Base-by-base conservation (phyloP, 805 yeast species). In the Kodamaea fukazawae region DNA sequence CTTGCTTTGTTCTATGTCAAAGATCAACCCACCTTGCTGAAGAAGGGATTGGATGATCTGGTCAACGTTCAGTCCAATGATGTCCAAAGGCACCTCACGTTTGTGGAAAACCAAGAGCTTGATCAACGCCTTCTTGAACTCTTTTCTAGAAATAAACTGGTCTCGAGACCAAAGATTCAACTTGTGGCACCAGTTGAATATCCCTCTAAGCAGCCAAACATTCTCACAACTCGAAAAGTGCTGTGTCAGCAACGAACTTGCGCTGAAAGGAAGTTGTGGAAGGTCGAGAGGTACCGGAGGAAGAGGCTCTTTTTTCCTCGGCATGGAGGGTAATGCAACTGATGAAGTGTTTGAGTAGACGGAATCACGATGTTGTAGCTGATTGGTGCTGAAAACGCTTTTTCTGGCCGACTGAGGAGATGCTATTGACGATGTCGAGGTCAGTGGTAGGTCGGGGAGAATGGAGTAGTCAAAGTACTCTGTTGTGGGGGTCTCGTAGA, bases 251-350 rank as follows among this genome's bases (percentile, higher is more conserved):
- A 81, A 54, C 0, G 71, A 58, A 9, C 74, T 67, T 0, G 83
- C 71, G 3, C 76, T 58, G 45, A 80, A 81, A 2, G 84, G 84
- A 7, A 79, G 63, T 32, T 73, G 67, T 0, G 86, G 86, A 13
- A 78, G 49, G 32, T 67, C 70, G 4, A 73, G 49, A 4, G 78
- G 77, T 2, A 70, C 58, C 0, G 71, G 70, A 0, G 78, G 78
- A 8, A 71, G 52, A 3, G 40, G 50, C 8, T 51, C 57, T 14
- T 47, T 36, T 20, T 15, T 6, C 43, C 34, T 12, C 37, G 45
- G 18, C 35, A 38, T 12, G 18, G 41, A n/a, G 15, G 42, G 38
- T 5, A 34, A 13, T 4, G 42, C 13, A 15, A 25, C 29, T 7
- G 32, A 22, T 7, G 38, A 17, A 7, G 37, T 23, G 1, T 29